phyloP scores from a whole-genome alignment of 2,329 filamentous ascomycete species.

The Xylariaceae sp. region DNA sequence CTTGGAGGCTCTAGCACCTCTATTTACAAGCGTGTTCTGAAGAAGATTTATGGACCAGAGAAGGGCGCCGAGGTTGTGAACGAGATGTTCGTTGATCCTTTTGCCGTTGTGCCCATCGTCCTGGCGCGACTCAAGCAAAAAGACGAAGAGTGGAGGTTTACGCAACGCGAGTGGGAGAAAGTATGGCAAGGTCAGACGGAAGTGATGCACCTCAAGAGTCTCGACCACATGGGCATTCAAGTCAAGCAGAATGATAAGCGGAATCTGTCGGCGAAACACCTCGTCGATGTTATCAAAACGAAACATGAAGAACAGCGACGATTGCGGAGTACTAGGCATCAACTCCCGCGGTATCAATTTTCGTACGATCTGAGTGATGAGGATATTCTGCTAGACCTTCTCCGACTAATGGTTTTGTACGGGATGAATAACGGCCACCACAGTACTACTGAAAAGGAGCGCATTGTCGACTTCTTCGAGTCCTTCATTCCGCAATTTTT shows the following conservation, averaged over 20 bases:
- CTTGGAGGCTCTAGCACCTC: conserved; percentile 91
- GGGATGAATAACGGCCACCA: conserved; percentile 66
- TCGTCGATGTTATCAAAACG: conserved; percentile 85
- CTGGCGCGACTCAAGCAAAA: conserved; percentile 90
- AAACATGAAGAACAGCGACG: conserved; percentile 88
- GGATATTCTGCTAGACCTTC: conserved; percentile 59
- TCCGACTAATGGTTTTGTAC: conserved; percentile 61
- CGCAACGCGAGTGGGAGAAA: conserved; percentile 97
- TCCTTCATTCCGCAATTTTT: conserved; percentile 74
- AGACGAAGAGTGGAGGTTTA: conserved; percentile 95
- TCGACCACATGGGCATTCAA: conserved; percentile 93
- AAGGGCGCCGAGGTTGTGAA: conserved; percentile 80
- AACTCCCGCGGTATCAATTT: conserved; percentile 67
- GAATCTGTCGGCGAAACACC: conserved; percentile 81
- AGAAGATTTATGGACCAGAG: conserved; percentile 91
- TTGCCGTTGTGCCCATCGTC: conserved; percentile 82
- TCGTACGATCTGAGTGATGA: conserved; percentile 69
- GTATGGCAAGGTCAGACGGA: conserved; percentile 97
- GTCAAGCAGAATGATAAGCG: conserved; percentile 88
- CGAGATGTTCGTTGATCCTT: conserved; percentile 79
- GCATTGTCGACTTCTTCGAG: conserved; percentile 71
- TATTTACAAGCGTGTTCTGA: conserved; percentile 94
- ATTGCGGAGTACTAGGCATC: conserved; percentile 58
- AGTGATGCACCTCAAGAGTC: conserved; percentile 89
- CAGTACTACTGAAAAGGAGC: conserved; percentile 67